Conservation (phyloP, 768 basidiomycete species). For the Serendipita indica region DNA sequence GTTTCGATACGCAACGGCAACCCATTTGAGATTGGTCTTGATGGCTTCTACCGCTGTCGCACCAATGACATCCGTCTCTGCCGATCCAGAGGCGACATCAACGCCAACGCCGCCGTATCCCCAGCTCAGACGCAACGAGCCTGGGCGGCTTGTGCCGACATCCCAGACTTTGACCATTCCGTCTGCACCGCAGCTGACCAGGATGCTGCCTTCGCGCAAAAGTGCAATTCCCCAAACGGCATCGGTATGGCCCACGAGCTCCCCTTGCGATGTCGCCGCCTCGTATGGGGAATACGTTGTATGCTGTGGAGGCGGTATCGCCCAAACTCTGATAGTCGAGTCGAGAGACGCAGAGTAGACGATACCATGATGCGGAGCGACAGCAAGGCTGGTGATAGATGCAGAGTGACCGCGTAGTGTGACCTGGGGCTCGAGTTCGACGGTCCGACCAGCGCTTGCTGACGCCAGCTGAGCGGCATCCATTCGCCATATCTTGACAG, state of each 20-base stretch:
- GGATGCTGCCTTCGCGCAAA: conserved; percentile 62
- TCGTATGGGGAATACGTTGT: conserved; percentile 90
- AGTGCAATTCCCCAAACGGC: conserved; percentile 93
- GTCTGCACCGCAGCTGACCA: conserved; percentile 85
- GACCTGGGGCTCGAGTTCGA: conserved; percentile 83
- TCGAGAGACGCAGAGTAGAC: conserved; percentile 90
- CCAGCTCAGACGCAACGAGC: conserved; percentile 63
- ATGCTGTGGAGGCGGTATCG: conserved; percentile 55
- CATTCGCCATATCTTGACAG: conserved; percentile 91
- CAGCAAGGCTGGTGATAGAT: conserved; percentile 72
- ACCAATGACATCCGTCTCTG: conserved; percentile 33
- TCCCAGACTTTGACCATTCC: conserved; percentile 92
- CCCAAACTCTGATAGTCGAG: conserved; percentile 86
- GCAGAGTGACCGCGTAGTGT: conserved; percentile 90
- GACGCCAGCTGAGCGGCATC: conserved; percentile 62
- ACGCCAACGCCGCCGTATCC: conserved; percentile 56
- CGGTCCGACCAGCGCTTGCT: conserved; percentile 52
- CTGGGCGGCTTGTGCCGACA: conserved; percentile 48
- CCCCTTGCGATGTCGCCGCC: conserved; percentile 55
- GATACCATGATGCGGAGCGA: conserved; percentile 57
- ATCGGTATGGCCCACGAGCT: conserved; percentile 85
- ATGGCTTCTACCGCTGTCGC: conserved; percentile 77
- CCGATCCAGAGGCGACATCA: conserved; percentile 22
- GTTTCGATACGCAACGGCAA: conserved; percentile 84
- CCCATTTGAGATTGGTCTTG: conserved; percentile 67